These are phyloP conservation scores for Cenchrus americanus DNA, from an alignment of 176 grass and related monocot genomes.

Conservation along the genomic window DNA sequence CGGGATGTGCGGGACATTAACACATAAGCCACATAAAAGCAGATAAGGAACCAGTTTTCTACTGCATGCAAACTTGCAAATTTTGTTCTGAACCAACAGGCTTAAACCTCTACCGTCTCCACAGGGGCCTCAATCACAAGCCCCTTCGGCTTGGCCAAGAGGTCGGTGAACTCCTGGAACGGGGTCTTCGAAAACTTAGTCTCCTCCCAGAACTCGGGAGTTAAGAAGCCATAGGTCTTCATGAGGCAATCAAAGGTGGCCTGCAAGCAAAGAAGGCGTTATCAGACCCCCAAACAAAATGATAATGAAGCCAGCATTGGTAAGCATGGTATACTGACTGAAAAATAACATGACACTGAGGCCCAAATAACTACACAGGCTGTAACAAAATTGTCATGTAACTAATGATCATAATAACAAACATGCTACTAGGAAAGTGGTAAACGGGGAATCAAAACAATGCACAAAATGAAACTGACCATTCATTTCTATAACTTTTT, in stretches of 20 bases:
- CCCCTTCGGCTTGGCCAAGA: constrained; percentile 62
- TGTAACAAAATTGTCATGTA: not conserved
- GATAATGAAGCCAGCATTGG: not conserved
- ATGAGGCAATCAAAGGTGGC: constrained; percentile 81
- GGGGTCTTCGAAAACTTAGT: constrained; percentile 48
- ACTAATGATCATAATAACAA: too few relatives aligned
- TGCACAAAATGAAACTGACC: too few relatives aligned
- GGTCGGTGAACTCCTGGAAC: constrained; percentile 61
- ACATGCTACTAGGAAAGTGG: too few relatives aligned
- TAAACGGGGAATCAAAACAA: too few relatives aligned
- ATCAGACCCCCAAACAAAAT: not conserved
- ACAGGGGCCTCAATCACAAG: constrained; percentile 47
- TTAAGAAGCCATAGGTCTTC: constrained; percentile 68
- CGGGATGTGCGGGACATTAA: not conserved
- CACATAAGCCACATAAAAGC: not conserved
- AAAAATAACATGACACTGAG: not conserved
- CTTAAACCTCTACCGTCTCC: constrained; percentile 56
- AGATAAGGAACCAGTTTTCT: constrained; percentile 1
- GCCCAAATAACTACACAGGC: not conserved
- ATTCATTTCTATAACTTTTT: too few relatives aligned
- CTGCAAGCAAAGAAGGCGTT: constrained; percentile 36
- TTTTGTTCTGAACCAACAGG: not conserved
- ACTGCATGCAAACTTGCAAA: not conserved
- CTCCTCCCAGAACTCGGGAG: constrained; percentile 72
- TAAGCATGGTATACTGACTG: not conserved